Evolutionary conservation across 2,329 filamentous ascomycete species (phyloP).

Genomic region (Ampelomyces quisqualis): DNA sequence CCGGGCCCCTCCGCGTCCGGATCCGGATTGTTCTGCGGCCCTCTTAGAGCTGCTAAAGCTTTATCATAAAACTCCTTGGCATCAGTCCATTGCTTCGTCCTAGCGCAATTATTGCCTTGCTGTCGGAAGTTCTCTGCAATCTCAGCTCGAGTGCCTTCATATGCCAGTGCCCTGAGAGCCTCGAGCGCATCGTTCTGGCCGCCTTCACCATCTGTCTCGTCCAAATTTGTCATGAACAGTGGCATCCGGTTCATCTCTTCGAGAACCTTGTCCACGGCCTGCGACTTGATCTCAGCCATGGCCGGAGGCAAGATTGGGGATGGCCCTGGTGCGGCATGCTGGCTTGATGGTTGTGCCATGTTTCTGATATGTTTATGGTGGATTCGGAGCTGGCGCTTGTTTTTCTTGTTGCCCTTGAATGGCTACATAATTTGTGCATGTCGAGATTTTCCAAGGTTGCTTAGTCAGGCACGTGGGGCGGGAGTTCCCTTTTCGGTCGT

Average conservation of each 20-base stretch:
- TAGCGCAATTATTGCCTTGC: conserved; percentile 87
- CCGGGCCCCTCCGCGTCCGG: conserved; percentile 42
- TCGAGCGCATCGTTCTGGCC: conserved; percentile 81
- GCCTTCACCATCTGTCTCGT: conserved; percentile 58
- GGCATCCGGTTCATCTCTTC: conserved; percentile 70
- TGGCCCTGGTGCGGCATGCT: conserved; percentile 22
- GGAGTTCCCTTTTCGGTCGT: not conserved
- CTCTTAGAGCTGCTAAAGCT: conserved; percentile 70
- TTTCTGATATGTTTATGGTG: not conserved
- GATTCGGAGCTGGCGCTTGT: not conserved
- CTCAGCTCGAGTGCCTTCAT: conserved; percentile 86
- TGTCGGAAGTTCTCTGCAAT: conserved; percentile 83
- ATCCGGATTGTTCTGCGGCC: conserved; percentile 53
- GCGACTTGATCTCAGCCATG: conserved; percentile 58
- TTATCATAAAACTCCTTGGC: conserved; percentile 91
- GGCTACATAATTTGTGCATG: no score
- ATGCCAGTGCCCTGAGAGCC: conserved; percentile 84
- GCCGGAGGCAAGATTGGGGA: conserved; percentile 57
- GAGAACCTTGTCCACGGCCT: conserved; percentile 61
- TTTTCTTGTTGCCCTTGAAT: not conserved
- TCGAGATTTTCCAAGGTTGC: conserved; percentile 1
- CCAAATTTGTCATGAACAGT: conserved; percentile 93
- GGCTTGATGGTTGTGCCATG: conserved; percentile 21
- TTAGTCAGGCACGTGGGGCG: conserved; percentile 3
- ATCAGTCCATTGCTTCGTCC: conserved; percentile 70